Evolutionary conservation across 176 grass and related monocot genomes (phyloP), one percentile per base, ranked within the genome.

Genomic region (Stipa capillata): DNA sequence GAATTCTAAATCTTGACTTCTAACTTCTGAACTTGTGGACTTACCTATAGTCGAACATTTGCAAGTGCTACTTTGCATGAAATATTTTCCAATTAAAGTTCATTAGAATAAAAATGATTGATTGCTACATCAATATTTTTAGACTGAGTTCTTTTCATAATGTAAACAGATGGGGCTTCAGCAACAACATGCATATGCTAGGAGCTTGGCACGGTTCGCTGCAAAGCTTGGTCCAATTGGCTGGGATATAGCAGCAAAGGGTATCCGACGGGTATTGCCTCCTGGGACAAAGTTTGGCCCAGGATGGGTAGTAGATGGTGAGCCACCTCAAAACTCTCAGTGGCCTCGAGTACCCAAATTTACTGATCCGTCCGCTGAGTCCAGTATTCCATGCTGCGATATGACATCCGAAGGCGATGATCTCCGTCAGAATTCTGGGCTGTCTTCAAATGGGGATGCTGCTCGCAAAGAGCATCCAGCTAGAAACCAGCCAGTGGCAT

Each of bases 251-350:
- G 92, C 83, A 70, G 77, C 88, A 50, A 82, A 84, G 45, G 75
- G 79, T 73, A 86, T 91, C 50, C 79, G 72, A 52, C 50, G 61
- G 35, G 80, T 82, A 56, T 72, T 94, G 42, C 86, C 88, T 62
- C 66, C 83, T 48, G 87, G 87, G 14, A 83, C 83, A 86, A 89
- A 78, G 53, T 94, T 90, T 83, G 91, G 91, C 43, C 87, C 77
- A 57, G 87, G 91, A 79, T 93, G 91, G 91, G 87, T 83, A 43
- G 60, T 77, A 42, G 91, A 93, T 85, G 85, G 85, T 51, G 82
- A 90, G 39, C 82, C 87, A 65, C 74, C 78, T 79, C 73, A 85
- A 82, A 93, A 66, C 82, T 45, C 77, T 15, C 80, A 75, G 52
- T 52, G 32, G 36, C 36, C 71, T 69, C 76, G 14, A 77, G 28